These are phyloP conservation scores for Acidomyces sp. DNA, from an alignment of 495 filamentous ascomycete species.

Conservation along the genomic window DNA sequence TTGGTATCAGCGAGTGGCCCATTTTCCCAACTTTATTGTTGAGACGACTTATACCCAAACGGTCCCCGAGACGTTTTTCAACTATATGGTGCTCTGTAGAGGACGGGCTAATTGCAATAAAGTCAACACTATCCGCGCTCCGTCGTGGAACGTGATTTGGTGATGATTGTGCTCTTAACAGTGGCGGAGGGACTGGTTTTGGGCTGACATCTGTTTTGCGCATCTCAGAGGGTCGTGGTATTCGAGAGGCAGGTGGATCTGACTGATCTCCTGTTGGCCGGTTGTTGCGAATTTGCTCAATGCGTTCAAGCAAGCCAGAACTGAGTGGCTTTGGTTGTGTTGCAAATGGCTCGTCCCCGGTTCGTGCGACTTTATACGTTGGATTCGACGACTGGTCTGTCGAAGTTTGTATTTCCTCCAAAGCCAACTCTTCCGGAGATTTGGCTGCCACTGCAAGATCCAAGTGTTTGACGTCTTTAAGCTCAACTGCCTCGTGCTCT, in stretches of 20 bases:
- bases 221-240: conserved; percentile 28
- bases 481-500: conserved; percentile 23
- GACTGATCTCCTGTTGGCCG: neutral
- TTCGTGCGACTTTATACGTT: neutral
- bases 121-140: conserved; percentile 12
- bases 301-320: conserved; percentile 17
- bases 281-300: conserved; percentile 20
- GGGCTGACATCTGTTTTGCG: conserved; percentile 27
- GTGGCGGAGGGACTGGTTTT: conserved; percentile 39
- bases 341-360: conserved; percentile 12
- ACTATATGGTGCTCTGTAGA: conserved; percentile 2
- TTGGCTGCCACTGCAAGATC: conserved; percentile 52
- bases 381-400: conserved; percentile 7
- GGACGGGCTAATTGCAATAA: neutral
- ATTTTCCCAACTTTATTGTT: conserved; percentile 20
- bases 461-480: conserved; percentile 51
- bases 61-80: conserved; percentile 24
- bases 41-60: conserved; percentile 17
- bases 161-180: conserved; percentile 59
- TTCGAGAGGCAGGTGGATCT: conserved; percentile 9
- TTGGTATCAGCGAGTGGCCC: conserved; percentile 60
- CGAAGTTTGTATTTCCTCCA: conserved; percentile 2
- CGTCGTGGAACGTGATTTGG: conserved; percentile 34
- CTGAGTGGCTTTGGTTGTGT: conserved; percentile 13
- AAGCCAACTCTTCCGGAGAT: conserved; percentile 8